Conservation (phyloP, 2,329 filamentous ascomycete species). For the Fusarium vanettenii region DNA sequence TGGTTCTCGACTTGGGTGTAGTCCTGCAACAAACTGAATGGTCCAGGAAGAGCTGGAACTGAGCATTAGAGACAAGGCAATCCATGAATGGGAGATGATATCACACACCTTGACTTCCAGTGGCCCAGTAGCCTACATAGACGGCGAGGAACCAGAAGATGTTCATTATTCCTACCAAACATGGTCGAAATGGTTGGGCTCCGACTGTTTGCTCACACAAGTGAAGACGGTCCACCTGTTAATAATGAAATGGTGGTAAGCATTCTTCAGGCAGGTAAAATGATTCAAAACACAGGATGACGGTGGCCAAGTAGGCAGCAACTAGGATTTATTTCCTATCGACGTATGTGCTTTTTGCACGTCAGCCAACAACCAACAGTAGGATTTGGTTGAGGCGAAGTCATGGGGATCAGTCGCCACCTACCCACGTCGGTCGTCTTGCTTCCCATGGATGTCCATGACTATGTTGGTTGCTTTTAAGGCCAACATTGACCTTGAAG, state of each 20-base stretch:
- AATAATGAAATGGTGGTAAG: neutral
- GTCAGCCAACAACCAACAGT: neutral
- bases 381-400: neutral
- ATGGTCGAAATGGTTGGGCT: neutral
- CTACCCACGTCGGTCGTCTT: neutral
- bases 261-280: neutral
- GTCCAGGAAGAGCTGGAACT: neutral
- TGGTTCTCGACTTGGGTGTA: neutral
- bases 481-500: neutral
- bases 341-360: neutral
- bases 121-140: neutral
- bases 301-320: neutral
- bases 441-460: neutral
- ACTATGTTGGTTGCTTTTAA: neutral
- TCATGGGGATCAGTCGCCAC: neutral
- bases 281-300: neutral
- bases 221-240: neutral
- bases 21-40: too few relatives aligned
- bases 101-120: neutral
- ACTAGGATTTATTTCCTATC: neutral
- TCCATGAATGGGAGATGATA: accelerated
- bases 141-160: neutral
- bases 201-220: neutral
- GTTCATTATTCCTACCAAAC: neutral
- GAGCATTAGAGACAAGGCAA: neutral